A percentile compares a stretch with the other conserved stretches of the same genome.
Conservation (phyloP, 148 eudicot genomes). For the Heliosperma pusillum region DNA sequence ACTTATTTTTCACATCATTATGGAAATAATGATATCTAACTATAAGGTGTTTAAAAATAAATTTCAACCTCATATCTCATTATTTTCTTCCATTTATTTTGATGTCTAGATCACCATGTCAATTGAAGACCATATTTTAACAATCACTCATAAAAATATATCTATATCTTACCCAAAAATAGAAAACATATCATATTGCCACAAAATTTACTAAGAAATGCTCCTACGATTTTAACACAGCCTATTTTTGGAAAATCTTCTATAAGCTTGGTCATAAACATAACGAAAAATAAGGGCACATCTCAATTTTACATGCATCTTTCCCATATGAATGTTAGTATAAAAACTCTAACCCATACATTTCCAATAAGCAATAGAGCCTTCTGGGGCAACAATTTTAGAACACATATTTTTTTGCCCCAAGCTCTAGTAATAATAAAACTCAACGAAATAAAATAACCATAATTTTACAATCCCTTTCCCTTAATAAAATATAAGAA, state of each 20-base stretch:
- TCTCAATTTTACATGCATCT: neutral
- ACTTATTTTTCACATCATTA: too few species aligned
- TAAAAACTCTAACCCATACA: slow-evolving; percentile 3
- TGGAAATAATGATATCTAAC: too few species aligned
- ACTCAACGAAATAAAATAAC: neutral
- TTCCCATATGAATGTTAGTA: neutral
- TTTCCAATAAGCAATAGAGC: slow-evolving; percentile 12
- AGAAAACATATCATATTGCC: neutral
- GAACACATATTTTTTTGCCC: neutral
- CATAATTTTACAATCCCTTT: neutral
- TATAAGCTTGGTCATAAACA: neutral
- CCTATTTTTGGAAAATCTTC: neutral
- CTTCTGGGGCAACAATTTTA: slow-evolving; percentile 14
- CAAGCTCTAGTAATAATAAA: slow-evolving; percentile 7
- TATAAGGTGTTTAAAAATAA: neutral
- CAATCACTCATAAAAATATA: slow-evolving; percentile 2
- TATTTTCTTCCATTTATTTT: neutral
- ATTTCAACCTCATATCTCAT: too few species aligned
- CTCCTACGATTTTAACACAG: neutral
- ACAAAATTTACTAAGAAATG: neutral
- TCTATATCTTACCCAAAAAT: too few species aligned
- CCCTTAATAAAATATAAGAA: neutral
- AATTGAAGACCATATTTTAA: neutral
- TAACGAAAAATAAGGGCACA: slow-evolving; percentile 9
- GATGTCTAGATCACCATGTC: neutral